Percentiles rank a stretch among this genome's conserved stretches.
phyloP scores from a whole-genome alignment of 1,284 basidiomycete species.

The Microbotryum violaceum region DNA sequence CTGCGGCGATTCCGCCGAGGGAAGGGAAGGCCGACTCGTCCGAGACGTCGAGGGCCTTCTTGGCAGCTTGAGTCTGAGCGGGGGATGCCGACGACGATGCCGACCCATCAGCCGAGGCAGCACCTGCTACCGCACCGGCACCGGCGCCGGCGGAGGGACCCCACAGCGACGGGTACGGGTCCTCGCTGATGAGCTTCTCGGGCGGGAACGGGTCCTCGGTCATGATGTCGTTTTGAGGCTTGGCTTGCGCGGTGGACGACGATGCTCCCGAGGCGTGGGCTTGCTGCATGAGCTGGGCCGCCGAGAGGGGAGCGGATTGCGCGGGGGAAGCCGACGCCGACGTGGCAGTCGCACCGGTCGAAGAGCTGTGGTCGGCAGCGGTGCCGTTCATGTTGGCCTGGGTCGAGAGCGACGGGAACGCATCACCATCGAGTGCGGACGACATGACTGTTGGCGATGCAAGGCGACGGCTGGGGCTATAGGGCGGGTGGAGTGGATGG shows the following conservation, averaged over 20 bases:
- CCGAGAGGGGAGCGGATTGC: slow-evolving; percentile 11
- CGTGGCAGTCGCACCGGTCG: background rate
- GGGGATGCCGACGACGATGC: no score
- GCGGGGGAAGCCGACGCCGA: background rate
- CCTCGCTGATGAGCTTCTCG: slow-evolving; percentile 1
- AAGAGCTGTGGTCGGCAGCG: background rate
- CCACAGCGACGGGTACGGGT: slow-evolving; percentile 13
- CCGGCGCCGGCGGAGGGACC: background rate
- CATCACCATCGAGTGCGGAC: background rate
- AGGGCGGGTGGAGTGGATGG: background rate
- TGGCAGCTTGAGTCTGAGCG: background rate
- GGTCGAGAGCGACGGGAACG: background rate
- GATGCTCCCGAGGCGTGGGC: slow-evolving; percentile 11
- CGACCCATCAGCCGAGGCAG: background rate
- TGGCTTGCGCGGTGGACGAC: background rate
- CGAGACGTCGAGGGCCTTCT: slow-evolving; percentile 13
- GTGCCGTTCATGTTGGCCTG: background rate
- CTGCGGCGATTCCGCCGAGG: slow-evolving; percentile 10
- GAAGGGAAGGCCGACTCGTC: slow-evolving; percentile 30
- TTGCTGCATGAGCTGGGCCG: slow-evolving; percentile 26
- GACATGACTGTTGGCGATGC: background rate
- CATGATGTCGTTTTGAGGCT: background rate
- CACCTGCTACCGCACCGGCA: background rate
- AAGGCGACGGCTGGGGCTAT: background rate
- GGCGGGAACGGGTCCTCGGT: slow-evolving; percentile 17